Percentiles rank a stretch among this genome's conserved stretches.
These are phyloP conservation scores for Brassica juncea DNA, from an alignment of 345 rosid species.

Conservation along the genomic window DNA sequence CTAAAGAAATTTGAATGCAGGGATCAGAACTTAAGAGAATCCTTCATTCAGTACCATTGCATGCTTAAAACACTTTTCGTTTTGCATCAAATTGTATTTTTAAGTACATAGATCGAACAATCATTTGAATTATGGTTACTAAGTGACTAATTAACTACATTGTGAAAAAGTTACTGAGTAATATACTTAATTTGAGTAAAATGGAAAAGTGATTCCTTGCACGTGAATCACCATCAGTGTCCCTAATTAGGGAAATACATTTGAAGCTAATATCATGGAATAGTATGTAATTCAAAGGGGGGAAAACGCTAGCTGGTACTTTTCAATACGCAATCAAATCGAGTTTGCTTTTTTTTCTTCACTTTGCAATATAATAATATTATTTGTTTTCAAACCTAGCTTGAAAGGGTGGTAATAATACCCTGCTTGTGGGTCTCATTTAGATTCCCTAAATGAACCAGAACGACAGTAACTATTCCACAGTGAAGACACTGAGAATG, in stretches of 20 bases:
- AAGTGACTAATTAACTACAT: not conserved
- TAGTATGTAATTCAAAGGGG: slow-evolving; percentile 7
- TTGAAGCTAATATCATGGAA: slow-evolving; percentile 11
- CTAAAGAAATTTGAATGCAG: too few relatives aligned
- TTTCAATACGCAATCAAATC: slow-evolving; percentile 16
- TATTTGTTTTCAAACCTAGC: slow-evolving; percentile 37
- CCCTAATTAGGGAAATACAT: slow-evolving; percentile 28
- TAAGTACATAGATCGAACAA: not conserved
- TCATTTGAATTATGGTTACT: not conserved
- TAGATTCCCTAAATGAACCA: slow-evolving; percentile 36
- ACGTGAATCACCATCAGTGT: slow-evolving; percentile 30
- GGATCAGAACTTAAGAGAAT: too few relatives aligned
- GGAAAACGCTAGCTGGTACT: slow-evolving; percentile 20
- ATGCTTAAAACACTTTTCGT: not conserved
- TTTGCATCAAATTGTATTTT: not conserved
- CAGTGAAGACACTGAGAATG: slow-evolving; percentile 37
- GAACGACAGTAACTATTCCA: slow-evolving; percentile 37
- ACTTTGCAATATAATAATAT: not conserved
- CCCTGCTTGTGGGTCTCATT: slow-evolving; percentile 41
- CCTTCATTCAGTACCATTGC: too few relatives aligned
- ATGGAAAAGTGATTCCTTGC: not conserved
- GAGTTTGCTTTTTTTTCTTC: not conserved
- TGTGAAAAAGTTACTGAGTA: not conserved
- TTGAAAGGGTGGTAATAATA: slow-evolving; percentile 41
- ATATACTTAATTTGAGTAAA: not conserved